Evolutionary conservation across 805 yeast species (phyloP).

Genomic region (Hanseniaspora hatyaiensis): DNA sequence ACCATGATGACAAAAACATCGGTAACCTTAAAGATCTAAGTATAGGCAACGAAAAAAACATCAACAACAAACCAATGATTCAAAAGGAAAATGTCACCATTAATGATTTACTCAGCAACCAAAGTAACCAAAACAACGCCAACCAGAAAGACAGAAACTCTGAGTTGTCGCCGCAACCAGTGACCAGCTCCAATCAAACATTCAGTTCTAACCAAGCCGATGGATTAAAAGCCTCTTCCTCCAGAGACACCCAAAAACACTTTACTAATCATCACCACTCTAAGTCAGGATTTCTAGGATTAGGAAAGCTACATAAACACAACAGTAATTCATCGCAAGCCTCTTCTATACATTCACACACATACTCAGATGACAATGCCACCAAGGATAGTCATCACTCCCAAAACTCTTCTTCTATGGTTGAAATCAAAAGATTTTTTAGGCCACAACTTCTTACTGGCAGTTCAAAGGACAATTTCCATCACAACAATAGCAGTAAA

Average conservation of each 20-base stretch:
- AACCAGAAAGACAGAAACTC: too few species aligned
- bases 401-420: constrained; percentile 40
- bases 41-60: too few species aligned
- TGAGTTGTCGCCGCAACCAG: too few species aligned
- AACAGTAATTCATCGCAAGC: constrained; percentile 11
- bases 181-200: too few species aligned
- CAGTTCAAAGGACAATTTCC: constrained; percentile 23
- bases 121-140: neutral
- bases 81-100: constrained; percentile 12
- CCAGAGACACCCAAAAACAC: neutral
- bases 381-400: constrained; percentile 5
- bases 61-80: neutral
- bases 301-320: constrained; percentile 14
- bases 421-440: constrained; percentile 59
- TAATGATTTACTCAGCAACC: constrained; percentile 11
- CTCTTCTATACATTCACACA: constrained; percentile 16
- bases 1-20: neutral
- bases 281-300: constrained; percentile 15
- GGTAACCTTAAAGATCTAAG: too few species aligned
- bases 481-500: neutral
- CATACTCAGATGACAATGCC: constrained; percentile 14
- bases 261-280: neutral
- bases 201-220: too few species aligned
- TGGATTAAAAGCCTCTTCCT: neutral
- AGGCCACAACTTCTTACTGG: constrained; percentile 34